Conservation (phyloP, 768 basidiomycete species). For the Lentinus brumalis region DNA sequence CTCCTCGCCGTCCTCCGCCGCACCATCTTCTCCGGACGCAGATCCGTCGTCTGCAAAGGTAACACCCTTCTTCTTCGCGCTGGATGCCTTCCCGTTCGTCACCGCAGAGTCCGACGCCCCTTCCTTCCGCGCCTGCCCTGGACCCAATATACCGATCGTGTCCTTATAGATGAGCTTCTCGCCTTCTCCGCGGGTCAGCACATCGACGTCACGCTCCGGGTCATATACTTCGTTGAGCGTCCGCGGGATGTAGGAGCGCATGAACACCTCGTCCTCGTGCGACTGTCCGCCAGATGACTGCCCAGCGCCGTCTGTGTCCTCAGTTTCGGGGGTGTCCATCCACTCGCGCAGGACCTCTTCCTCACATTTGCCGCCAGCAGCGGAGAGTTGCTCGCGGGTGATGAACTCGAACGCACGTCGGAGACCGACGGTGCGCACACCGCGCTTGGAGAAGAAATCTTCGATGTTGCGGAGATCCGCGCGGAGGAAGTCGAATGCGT, state of each 20-base stretch:
- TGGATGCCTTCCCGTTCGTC: conserved; percentile 2
- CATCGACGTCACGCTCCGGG: conserved; percentile 89
- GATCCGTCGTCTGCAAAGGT: conserved; percentile 1
- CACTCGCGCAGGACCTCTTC: conserved; percentile 43
- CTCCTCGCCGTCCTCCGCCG: conserved; percentile 19
- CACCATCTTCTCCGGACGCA: conserved; percentile 11
- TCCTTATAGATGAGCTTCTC: conserved; percentile 82
- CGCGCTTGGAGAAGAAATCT: conserved; percentile 83
- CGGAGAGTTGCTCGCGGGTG: conserved; percentile 54
- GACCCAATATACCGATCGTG: conserved; percentile 75
- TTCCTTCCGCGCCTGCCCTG: conserved; percentile 23
- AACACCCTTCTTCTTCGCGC: conserved; percentile 1
- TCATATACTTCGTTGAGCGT: conserved; percentile 91
- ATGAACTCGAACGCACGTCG: conserved; percentile 88
- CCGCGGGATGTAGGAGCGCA: conserved; percentile 90
- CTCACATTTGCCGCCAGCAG: conserved; percentile 30
- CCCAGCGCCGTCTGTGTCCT: conserved; percentile 2
- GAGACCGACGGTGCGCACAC: conserved; percentile 76
- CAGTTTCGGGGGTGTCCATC: conserved; percentile 43
- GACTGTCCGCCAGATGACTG: conserved; percentile 28
- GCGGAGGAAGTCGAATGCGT: conserved; percentile 94
- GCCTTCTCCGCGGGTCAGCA: conserved; percentile 69
- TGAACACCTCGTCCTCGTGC: conserved; percentile 88
- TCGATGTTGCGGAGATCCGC: conserved; percentile 91
- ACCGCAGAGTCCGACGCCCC: conserved; percentile 24